These are phyloP conservation scores for Cryphonectria japonica DNA, from an alignment of 2,329 filamentous ascomycete genomes.

Conservation along the genomic window DNA sequence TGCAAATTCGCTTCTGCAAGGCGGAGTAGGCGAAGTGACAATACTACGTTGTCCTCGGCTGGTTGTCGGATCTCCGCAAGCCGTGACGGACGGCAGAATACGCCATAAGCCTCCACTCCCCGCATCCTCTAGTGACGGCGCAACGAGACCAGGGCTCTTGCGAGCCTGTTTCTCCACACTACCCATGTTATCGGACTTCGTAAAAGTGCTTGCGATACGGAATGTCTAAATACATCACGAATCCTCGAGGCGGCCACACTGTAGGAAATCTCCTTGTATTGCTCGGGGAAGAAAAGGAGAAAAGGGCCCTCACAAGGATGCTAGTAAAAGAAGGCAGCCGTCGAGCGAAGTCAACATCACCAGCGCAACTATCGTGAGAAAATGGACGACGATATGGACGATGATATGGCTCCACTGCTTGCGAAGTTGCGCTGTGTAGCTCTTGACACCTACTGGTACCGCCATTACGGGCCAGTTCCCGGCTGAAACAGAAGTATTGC, in stretches of 20 bases:
- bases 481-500: not conserved
- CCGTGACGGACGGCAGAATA: not conserved
- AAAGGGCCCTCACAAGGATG: not conserved
- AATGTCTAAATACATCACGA: not conserved
- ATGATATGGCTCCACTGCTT: not conserved
- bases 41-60: not conserved
- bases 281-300: not conserved
- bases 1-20: not conserved
- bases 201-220: not conserved
- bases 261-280: not conserved
- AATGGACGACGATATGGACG: not conserved
- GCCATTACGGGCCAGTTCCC: not conserved
- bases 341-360: not conserved
- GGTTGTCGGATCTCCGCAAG: constrained; percentile 1
- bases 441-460: constrained; percentile 1
- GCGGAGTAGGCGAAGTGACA: not conserved
- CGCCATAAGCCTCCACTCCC: not conserved
- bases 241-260: not conserved
- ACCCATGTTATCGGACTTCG: not conserved
- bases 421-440: constrained; percentile 3
- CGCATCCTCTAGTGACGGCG: not conserved
- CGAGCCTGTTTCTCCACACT: not conserved
- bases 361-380: not conserved
- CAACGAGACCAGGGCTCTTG: not conserved
- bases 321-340: not conserved